phyloP scores from a whole-genome alignment of 2,329 filamentous ascomycete species.

The Orbilia blumenaviensis region DNA sequence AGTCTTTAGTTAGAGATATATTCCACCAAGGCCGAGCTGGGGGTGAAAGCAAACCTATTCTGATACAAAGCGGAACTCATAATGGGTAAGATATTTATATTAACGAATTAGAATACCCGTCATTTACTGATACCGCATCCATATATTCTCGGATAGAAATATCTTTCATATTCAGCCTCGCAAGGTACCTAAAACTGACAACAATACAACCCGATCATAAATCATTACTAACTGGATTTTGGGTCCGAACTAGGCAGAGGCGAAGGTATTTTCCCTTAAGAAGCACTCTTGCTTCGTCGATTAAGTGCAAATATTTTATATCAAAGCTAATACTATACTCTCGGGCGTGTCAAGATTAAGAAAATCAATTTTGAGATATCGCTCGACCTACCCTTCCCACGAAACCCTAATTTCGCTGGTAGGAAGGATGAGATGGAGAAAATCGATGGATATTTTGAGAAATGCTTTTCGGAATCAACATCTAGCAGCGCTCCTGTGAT shows the following conservation, averaged over 20 bases:
- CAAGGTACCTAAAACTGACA: neutral
- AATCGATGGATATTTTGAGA: neutral
- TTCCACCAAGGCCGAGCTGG: too few relatives aligned
- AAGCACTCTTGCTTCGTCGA: neutral
- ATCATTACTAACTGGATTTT: neutral
- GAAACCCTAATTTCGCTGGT: neutral
- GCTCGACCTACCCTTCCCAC: neutral
- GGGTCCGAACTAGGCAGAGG: neutral
- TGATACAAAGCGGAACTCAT: neutral
- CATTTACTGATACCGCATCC: neutral
- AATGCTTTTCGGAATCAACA: neutral
- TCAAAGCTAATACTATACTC: neutral
- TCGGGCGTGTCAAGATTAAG: neutral
- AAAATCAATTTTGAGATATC: constrained; percentile 6
- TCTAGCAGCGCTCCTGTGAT: neutral
- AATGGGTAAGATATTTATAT: neutral
- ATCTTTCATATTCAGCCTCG: neutral
- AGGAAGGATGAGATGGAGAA: neutral
- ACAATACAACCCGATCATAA: neutral
- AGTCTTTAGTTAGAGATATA: neutral
- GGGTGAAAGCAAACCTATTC: neutral
- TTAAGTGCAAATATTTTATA: neutral
- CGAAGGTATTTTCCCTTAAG: neutral
- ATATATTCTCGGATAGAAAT: neutral
- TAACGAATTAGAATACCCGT: too few relatives aligned